These are phyloP conservation scores for Tolypocladium ovalisporum DNA, from an alignment of 2,329 filamentous ascomycete species.

Conservation along the genomic window DNA sequence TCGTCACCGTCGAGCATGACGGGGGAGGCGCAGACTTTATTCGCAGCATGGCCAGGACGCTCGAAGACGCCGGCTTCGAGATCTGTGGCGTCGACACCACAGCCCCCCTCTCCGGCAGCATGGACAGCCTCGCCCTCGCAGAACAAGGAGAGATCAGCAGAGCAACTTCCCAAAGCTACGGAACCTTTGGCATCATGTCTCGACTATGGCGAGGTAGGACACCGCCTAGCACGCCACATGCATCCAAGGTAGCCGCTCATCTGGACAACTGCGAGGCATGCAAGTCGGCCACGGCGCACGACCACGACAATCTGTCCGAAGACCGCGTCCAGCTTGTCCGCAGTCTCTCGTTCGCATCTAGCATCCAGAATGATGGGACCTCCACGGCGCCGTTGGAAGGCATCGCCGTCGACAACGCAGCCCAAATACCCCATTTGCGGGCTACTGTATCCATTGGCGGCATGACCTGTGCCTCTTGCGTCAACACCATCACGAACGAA, in stretches of 20 bases:
- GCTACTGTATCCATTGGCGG: constrained; percentile 52
- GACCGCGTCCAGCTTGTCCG: neutral
- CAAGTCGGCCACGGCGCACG: constrained; percentile 9
- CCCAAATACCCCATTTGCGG: constrained; percentile 24
- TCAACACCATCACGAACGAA: constrained; percentile 49
- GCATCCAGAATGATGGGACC: constrained; percentile 3
- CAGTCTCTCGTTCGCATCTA: constrained; percentile 2
- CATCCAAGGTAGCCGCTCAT: constrained; percentile 18
- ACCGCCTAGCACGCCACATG: constrained; percentile 11
- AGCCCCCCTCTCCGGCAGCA: constrained; percentile 17
- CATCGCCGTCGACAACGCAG: constrained; percentile 10
- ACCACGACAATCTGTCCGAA: constrained; percentile 2
- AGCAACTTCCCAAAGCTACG: constrained; percentile 5
- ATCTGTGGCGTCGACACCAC: constrained; percentile 36
- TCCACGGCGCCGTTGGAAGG: constrained; percentile 10
- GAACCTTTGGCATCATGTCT: constrained; percentile 19
- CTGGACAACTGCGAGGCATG: constrained; percentile 27
- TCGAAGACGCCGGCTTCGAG: constrained; percentile 50
- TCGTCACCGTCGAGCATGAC: constrained; percentile 49
- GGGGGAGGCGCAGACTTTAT: constrained; percentile 28
- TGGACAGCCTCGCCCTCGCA: constrained; percentile 11
- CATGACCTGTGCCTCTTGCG: constrained; percentile 65
- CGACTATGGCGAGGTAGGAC: constrained; percentile 17
- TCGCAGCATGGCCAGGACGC: constrained; percentile 31
- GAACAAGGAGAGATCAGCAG: constrained; percentile 13